Evolutionary conservation across 2,329 filamentous ascomycete genomes (phyloP).

Genomic region (Penicillium hesseltinei): DNA sequence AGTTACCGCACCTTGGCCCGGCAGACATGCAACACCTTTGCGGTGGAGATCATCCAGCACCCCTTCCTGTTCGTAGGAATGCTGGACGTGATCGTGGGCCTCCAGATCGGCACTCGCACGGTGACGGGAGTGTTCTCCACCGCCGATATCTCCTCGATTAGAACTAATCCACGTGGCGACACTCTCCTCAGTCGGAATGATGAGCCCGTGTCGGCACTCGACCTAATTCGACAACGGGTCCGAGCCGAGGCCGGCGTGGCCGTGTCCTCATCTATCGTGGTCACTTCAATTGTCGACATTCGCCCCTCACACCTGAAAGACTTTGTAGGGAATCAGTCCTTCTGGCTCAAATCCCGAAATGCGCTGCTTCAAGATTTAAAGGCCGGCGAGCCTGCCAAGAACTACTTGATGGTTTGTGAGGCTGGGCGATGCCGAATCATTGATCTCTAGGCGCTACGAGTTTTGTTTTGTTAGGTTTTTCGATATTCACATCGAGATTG

Average conservation of each 20-base stretch:
- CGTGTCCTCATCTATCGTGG: constrained; percentile 34
- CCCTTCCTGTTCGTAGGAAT: constrained; percentile 87
- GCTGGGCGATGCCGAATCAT: constrained; percentile 36
- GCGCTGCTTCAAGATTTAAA: constrained; percentile 38
- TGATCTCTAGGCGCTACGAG: constrained; percentile 27
- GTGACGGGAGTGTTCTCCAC: constrained; percentile 55
- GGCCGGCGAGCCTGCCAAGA: constrained; percentile 34
- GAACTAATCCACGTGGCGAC: constrained; percentile 12
- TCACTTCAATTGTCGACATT: constrained; percentile 38
- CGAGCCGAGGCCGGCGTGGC: constrained; percentile 35
- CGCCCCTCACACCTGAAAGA: constrained; percentile 35
- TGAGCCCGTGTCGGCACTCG: constrained; percentile 27
- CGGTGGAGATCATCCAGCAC: constrained; percentile 87
- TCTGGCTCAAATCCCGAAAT: constrained; percentile 42
- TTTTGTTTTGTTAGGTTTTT: not conserved
- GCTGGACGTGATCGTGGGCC: constrained; percentile 71
- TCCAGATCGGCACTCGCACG: constrained; percentile 66
- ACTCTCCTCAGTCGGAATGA: constrained; percentile 19
- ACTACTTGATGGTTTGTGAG: constrained; percentile 42
- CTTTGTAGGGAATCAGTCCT: constrained; percentile 35
- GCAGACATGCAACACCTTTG: constrained; percentile 79
- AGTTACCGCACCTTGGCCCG: constrained; percentile 64
- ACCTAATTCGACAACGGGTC: constrained; percentile 32
- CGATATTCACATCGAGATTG: not conserved
- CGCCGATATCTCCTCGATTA: constrained; percentile 16